phyloP scores from a whole-genome alignment of 2,329 filamentous ascomycete species.

The Tolypocladium paradoxum region DNA sequence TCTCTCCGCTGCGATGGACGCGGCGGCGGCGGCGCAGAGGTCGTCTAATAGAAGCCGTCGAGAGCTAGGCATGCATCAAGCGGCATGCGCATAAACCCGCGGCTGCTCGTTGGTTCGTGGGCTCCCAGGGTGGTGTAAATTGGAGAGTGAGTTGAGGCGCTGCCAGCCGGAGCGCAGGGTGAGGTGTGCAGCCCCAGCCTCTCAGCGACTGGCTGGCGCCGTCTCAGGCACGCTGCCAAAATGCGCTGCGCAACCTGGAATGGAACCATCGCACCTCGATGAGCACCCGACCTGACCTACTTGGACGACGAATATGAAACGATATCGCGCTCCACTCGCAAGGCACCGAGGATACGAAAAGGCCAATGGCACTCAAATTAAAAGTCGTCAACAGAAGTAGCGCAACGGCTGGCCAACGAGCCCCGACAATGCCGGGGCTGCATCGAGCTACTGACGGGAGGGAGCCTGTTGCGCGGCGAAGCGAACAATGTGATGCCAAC shows the following conservation, averaged over 20 bases:
- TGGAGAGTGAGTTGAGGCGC: neutral
- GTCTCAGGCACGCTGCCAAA: neutral
- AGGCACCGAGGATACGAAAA: neutral
- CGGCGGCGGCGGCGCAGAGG: neutral
- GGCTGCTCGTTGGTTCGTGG: neutral
- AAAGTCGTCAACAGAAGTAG: neutral
- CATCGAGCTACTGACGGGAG: neutral
- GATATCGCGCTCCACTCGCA: neutral
- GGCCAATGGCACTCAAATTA: neutral
- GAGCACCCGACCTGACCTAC: neutral
- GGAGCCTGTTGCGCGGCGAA: neutral
- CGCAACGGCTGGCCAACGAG: neutral
- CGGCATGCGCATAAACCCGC: neutral
- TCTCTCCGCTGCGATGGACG: neutral
- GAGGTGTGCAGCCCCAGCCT: neutral
- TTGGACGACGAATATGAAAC: neutral
- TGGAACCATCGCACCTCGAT: neutral
- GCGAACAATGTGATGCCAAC: neutral
- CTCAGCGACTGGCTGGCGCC: neutral
- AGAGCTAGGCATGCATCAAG: neutral
- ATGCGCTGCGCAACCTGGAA: neutral
- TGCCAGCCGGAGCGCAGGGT: neutral
- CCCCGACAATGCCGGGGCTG: neutral
- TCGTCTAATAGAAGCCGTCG: neutral
- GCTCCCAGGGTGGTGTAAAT: neutral